phyloP scores from a whole-genome alignment of 140 eudicot species.

The Cichorium intybus region DNA sequence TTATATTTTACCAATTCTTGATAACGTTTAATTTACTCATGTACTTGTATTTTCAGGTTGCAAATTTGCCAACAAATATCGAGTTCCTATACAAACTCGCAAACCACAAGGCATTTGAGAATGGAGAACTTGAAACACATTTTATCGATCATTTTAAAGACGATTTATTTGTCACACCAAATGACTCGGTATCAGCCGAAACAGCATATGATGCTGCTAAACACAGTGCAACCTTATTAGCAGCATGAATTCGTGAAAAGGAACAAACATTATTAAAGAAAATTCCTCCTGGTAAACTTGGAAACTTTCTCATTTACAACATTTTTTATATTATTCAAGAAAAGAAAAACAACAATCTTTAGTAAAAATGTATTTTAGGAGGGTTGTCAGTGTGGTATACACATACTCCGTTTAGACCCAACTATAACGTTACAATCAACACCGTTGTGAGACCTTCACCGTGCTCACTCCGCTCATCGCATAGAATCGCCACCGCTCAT shows the following conservation, averaged over 20 bases:
- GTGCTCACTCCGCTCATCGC: too few relatives aligned
- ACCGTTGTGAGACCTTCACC: too few relatives aligned
- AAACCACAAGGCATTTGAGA: constrained; percentile 68
- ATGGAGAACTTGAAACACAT: constrained; percentile 89
- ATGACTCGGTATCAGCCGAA: constrained; percentile 43
- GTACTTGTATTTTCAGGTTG: constrained; percentile 86
- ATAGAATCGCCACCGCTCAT: too few relatives aligned
- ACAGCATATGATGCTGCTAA: constrained; percentile 46
- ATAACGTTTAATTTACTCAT: too few relatives aligned
- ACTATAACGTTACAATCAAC: constrained; percentile 58
- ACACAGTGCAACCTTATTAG: constrained; percentile 68
- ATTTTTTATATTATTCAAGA: not conserved
- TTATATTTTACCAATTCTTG: too few relatives aligned
- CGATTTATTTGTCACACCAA: constrained; percentile 61
- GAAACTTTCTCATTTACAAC: not conserved
- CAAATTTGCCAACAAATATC: constrained; percentile 92
- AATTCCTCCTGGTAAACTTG: constrained; percentile 52
- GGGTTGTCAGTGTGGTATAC: constrained; percentile 76
- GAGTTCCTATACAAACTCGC: constrained; percentile 79
- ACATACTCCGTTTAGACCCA: constrained; percentile 69
- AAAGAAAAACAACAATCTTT: constrained; percentile 13
- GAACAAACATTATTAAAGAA: constrained; percentile 41
- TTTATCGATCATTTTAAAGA: constrained; percentile 80
- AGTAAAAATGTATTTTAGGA: too few relatives aligned
- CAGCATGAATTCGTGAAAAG: constrained; percentile 84